These are phyloP conservation scores for Penicillium sp. DNA, from an alignment of 2,329 filamentous ascomycete species.

Conservation along the genomic window DNA sequence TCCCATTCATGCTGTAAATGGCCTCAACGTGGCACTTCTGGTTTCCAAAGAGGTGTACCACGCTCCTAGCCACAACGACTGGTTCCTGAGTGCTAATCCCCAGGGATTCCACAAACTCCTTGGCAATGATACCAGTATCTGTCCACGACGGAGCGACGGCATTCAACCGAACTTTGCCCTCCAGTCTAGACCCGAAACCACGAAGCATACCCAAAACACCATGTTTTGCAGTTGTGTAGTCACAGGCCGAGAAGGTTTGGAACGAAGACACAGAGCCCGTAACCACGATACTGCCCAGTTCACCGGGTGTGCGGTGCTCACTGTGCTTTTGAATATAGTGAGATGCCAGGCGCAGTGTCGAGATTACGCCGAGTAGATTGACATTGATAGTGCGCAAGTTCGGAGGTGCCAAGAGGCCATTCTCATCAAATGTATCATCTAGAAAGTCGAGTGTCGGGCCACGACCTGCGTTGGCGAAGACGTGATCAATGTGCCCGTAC, in stretches of 20 bases:
- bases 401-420: constrained; percentile 53
- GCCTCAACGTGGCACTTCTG: constrained; percentile 51
- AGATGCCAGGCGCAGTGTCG: constrained; percentile 52
- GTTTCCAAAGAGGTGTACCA: constrained; percentile 54
- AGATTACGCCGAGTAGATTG: constrained; percentile 52
- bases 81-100: constrained; percentile 43
- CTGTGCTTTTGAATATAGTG: constrained; percentile 52
- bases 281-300: constrained; percentile 52
- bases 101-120: constrained; percentile 23
- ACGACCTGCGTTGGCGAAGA: constrained; percentile 60
- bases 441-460: constrained; percentile 51
- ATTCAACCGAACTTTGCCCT: constrained; percentile 57
- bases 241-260: constrained; percentile 52
- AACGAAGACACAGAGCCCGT: constrained; percentile 55
- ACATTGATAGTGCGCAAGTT: constrained; percentile 49
- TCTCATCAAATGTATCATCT: constrained; percentile 49
- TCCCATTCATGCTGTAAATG: constrained; percentile 53
- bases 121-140: constrained; percentile 50
- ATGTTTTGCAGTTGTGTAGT: constrained; percentile 59
- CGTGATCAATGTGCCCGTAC: constrained; percentile 48
- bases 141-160: constrained; percentile 60
- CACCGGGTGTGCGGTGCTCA: constrained; percentile 42
- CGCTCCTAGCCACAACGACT: constrained; percentile 51
- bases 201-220: constrained; percentile 57
- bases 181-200: constrained; percentile 45